A percentile compares a stretch with the other conserved stretches of the same genome.
Conservation (phyloP, 768 basidiomycete species). For the Imleria badia region DNA sequence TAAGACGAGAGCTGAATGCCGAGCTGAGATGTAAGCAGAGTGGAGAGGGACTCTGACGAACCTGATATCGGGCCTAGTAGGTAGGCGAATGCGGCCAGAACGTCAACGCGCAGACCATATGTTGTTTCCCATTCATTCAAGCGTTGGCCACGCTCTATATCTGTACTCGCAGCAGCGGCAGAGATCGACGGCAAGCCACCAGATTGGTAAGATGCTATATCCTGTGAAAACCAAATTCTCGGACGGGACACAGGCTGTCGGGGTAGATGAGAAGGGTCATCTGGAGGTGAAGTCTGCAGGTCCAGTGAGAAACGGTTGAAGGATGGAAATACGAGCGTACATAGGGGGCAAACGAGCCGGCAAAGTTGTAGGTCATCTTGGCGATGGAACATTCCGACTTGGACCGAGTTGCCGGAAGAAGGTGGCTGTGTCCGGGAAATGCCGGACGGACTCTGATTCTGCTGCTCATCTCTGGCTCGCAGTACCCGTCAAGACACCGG, state of each 20-base stretch:
- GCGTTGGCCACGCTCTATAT: slow-evolving; percentile 39
- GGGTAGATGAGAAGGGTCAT: slow-evolving; percentile 40
- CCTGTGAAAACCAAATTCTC: slow-evolving; percentile 55
- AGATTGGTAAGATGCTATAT: slow-evolving; percentile 62
- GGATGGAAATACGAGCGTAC: slow-evolving; percentile 33
- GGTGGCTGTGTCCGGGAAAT: slow-evolving; percentile 41
- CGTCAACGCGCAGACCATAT: slow-evolving; percentile 63
- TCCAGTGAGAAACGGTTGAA: not conserved
- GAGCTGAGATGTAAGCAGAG: not conserved
- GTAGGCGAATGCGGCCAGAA: slow-evolving; percentile 64
- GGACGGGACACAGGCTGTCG: slow-evolving; percentile 24
- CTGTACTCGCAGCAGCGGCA: slow-evolving; percentile 35
- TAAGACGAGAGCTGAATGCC: slow-evolving; percentile 51
- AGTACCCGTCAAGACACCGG: slow-evolving; percentile 29
- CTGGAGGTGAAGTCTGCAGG: slow-evolving; percentile 55
- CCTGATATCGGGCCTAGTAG: slow-evolving; percentile 71
- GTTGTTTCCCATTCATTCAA: slow-evolving; percentile 76
- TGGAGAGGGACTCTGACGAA: slow-evolving; percentile 33
- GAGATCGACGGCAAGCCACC: slow-evolving; percentile 63
- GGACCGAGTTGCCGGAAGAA: not conserved
- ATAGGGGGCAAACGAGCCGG: slow-evolving; percentile 61
- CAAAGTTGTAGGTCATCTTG: slow-evolving; percentile 7
- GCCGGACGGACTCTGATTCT: slow-evolving; percentile 41
- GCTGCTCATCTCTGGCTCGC: slow-evolving; percentile 6
- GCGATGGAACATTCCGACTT: not conserved